Base-by-base conservation (phyloP, 192 early-diverging fungal species). In the Coemansia brasiliensis region DNA sequence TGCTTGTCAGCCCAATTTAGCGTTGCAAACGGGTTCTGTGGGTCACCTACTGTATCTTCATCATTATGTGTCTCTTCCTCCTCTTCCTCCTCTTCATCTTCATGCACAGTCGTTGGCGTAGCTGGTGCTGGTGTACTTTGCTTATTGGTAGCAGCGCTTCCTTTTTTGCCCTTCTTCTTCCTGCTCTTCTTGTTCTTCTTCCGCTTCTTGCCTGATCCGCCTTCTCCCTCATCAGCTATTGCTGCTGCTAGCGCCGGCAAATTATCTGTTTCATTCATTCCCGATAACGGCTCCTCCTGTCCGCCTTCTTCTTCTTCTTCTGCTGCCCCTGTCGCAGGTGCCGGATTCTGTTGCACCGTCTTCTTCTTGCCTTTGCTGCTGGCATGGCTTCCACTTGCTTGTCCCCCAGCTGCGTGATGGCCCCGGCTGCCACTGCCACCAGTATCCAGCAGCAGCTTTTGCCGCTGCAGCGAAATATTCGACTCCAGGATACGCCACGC, bases 401-500 rank as follows among this genome's bases (percentile, higher is more conserved):
- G 38, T 42, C 27, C 27, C 3, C 27, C 27, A 18, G 56, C 57
- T 1, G 51, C 50, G 6, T 29, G 27, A 6, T 29, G 27, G 27
- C 27, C 6, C 27, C 27, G 27, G 18, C 58, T 49, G 29, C 57
- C 60, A 10, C 59, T 25, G 0, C 55, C 54, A 3, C 57, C 52
- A 10, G 27, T 54, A 29, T 72, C 61, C 21, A 79, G 67, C 41
- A 79, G 55, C 10, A 61, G 58, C 39, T 69, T 68, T 11, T 82
- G 69, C 3, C 80, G 80, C 61, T 82, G 69, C 52, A 71, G 42
- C 17, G 80, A 76, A n/a, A 82, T 76, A 39, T 82, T 82, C 40
- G 70, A 65, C 57, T 86, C 88, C 48, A 86, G 82, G 1, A 87
- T 85, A 11, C 89, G 75, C 65, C 84, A 84, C 3, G 87, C 89